These are phyloP conservation scores for Ophiocordyceps camponoti-leonardi DNA, from an alignment of 2,329 filamentous ascomycete species.

Conservation along the genomic window DNA sequence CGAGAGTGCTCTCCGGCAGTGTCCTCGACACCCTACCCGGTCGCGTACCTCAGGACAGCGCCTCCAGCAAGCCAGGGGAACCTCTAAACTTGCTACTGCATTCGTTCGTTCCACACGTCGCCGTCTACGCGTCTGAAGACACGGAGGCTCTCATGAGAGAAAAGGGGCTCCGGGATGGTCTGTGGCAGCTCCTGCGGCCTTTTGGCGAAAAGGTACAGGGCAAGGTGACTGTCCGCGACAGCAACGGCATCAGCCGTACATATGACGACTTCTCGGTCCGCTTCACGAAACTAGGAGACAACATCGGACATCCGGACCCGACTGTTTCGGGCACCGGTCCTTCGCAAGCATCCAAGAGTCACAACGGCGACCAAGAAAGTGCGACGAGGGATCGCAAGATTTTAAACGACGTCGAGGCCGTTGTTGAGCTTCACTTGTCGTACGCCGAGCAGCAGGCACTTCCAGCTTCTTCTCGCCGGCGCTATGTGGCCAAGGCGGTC, in stretches of 20 bases:
- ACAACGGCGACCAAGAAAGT: constrained; percentile 10
- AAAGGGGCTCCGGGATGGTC: constrained; percentile 70
- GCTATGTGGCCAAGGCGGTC: constrained; percentile 20
- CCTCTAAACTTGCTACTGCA: constrained; percentile 54
- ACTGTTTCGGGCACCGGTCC: constrained; percentile 11
- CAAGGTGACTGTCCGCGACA: constrained; percentile 81
- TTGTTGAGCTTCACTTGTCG: constrained; percentile 63
- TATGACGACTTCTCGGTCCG: constrained; percentile 85
- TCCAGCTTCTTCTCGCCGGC: constrained; percentile 17
- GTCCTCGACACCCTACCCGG: constrained; percentile 32
- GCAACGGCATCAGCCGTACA: constrained; percentile 62
- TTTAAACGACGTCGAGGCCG: constrained; percentile 55
- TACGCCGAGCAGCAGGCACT: constrained; percentile 51
- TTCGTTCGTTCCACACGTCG: constrained; percentile 78
- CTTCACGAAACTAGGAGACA: constrained; percentile 56
- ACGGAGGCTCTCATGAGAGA: constrained; percentile 63
- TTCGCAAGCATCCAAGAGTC: constrained; percentile 20
- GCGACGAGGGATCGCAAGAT: constrained; percentile 12
- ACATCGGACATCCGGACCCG: constrained; percentile 32
- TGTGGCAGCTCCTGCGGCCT: constrained; percentile 73
- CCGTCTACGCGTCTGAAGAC: constrained; percentile 72
- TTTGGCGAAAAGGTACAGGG: constrained; percentile 82
- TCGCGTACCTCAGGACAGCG: constrained; percentile 25
- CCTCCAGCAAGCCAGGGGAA: constrained; percentile 30
- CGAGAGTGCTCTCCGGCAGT: constrained; percentile 38